phyloP scores from a whole-genome alignment of 2,329 filamentous ascomycete species.

The Colletotrichum euphorbiae region DNA sequence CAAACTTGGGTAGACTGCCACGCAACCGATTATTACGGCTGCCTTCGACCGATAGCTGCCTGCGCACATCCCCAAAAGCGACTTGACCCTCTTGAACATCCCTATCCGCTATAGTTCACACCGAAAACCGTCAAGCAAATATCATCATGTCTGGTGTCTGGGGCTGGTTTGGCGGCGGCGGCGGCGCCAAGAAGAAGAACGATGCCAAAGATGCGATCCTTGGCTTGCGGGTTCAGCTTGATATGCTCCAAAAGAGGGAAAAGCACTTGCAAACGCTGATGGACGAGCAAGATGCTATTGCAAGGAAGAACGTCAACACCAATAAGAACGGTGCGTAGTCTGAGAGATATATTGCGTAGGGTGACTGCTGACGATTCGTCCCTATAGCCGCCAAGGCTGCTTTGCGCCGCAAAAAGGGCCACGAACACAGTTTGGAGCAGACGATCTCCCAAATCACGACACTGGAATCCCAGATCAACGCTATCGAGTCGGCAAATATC shows the following conservation, averaged over 20 bases:
- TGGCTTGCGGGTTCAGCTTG: constrained; percentile 85
- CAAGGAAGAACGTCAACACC: constrained; percentile 85
- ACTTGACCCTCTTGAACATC: constrained; percentile 1
- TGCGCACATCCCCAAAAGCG: constrained; percentile 26
- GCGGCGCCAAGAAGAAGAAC: constrained; percentile 82
- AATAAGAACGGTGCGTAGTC: constrained; percentile 87
- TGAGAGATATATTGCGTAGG: constrained; percentile 7
- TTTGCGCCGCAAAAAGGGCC: constrained; percentile 91
- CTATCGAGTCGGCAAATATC: constrained; percentile 98
- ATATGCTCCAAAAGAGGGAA: constrained; percentile 98
- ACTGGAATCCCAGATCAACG: constrained; percentile 93
- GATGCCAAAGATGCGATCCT: constrained; percentile 94
- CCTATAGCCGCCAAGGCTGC: constrained; percentile 86
- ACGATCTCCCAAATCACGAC: constrained; percentile 90
- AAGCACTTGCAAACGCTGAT: constrained; percentile 92
- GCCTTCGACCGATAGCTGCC: constrained; percentile 31
- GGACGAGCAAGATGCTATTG: constrained; percentile 89
- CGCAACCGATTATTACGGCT: constrained; percentile 36
- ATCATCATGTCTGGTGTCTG: constrained; percentile 74
- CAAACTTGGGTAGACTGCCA: constrained; percentile 39
- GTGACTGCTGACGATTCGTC: constrained; percentile 14
- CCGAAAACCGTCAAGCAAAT: constrained; percentile 27
- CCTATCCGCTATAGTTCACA: background rate
- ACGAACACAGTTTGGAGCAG: constrained; percentile 92
- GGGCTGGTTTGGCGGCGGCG: constrained; percentile 92